Percentiles rank a stretch among this genome's conserved stretches.
These are phyloP conservation scores for Phialophora macrospora DNA, from an alignment of 2,329 filamentous ascomycete genomes.

Conservation along the genomic window DNA sequence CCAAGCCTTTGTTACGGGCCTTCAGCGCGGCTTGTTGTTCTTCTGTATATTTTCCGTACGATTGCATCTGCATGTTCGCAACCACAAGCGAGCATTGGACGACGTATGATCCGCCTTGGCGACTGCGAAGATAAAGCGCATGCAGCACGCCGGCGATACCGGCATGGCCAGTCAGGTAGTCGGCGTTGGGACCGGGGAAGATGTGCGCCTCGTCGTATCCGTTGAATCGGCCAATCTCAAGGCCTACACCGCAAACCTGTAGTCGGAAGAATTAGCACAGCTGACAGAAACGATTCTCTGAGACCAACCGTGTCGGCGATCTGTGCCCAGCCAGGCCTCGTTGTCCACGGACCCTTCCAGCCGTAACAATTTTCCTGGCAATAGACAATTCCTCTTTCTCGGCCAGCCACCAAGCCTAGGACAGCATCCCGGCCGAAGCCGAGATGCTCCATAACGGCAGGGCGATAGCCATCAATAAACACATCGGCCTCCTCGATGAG, in stretches of 20 bases:
- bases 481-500: constrained; percentile 58
- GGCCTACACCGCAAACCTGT: no score
- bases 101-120: constrained; percentile 30
- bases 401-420: constrained; percentile 46
- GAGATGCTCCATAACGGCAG: constrained; percentile 57
- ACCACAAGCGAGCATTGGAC: constrained; percentile 20
- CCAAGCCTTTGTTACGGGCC: constrained; percentile 19
- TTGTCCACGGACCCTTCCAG: constrained; percentile 45
- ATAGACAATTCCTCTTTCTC: constrained; percentile 54
- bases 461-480: constrained; percentile 59
- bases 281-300: constrained; percentile 31
- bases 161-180: constrained; percentile 73
- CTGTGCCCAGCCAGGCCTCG: constrained; percentile 57
- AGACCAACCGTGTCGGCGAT: constrained; percentile 50
- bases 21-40: constrained; percentile 17
- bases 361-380: constrained; percentile 59
- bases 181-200: constrained; percentile 45
- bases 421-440: constrained; percentile 60
- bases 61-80: constrained; percentile 24
- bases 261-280: no score
- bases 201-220: constrained; percentile 42
- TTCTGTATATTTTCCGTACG: constrained; percentile 18
- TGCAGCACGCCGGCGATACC: constrained; percentile 69
- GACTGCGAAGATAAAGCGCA: constrained; percentile 65
- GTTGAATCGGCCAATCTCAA: no score